These are phyloP conservation scores for Pythium rhizo-oryzae DNA, from an alignment of 352 stramenopile genomes.

Conservation along the genomic window DNA sequence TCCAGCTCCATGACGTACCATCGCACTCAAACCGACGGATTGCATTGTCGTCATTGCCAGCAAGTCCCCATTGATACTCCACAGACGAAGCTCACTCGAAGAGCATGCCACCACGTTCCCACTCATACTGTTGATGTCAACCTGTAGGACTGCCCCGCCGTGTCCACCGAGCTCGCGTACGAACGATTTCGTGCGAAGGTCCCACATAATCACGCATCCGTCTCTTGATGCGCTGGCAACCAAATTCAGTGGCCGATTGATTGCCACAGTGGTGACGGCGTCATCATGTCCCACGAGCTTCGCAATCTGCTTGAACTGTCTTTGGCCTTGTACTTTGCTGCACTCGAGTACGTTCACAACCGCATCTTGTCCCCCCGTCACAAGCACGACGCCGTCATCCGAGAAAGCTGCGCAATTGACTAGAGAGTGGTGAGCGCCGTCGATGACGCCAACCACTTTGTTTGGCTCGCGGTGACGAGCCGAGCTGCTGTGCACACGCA, in stretches of 20 bases:
- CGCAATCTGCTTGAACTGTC: constrained; percentile 64
- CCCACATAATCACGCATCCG: constrained; percentile 67
- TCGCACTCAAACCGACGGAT: constrained; percentile 46
- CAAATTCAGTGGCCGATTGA: constrained; percentile 78
- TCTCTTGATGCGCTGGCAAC: constrained; percentile 65
- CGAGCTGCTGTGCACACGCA: constrained; percentile 59
- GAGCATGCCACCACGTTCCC: constrained; percentile 66
- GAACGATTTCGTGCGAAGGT: constrained; percentile 58
- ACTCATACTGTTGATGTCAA: constrained; percentile 71
- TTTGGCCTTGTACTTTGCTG: constrained; percentile 54
- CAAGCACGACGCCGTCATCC: constrained; percentile 57
- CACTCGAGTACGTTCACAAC: constrained; percentile 78
- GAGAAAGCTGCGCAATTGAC: constrained; percentile 66
- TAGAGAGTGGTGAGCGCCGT: constrained; percentile 56
- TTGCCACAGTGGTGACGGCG: constrained; percentile 61
- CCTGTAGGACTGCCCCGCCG: constrained; percentile 43
- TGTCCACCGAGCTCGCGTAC: constrained; percentile 68
- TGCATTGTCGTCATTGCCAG: constrained; percentile 49
- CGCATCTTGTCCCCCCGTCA: constrained; percentile 68
- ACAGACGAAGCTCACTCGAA: constrained; percentile 55
- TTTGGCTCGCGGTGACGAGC: constrained; percentile 58
- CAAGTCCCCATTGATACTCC: constrained; percentile 82
- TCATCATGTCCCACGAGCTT: constrained; percentile 76
- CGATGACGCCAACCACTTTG: constrained; percentile 68
- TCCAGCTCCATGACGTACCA: constrained; percentile 37